Evolutionary conservation across 2,329 filamentous ascomycete species (phyloP), one percentile per base, ranked within the genome.

Genomic region (Cladosporium sp.): DNA sequence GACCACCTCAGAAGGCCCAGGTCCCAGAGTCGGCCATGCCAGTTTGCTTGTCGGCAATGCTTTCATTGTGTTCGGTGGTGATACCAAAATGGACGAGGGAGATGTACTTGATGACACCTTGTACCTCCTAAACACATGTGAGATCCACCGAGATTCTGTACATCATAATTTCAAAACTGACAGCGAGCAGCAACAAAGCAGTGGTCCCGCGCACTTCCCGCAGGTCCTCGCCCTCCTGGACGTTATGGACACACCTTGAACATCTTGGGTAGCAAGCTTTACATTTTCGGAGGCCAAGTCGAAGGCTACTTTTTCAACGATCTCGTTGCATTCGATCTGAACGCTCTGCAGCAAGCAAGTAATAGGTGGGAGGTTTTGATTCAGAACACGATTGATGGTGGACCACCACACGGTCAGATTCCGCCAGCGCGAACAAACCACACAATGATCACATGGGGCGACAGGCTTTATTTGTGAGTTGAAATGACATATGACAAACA

Each of bases 231-330:
- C 66, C 95, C 95, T 1, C 88, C 92, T 6, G 95, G 95, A 58
- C 90, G 95, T 70, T 99, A 99, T 73, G 95, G 96, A 6, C 95
- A 99, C 77, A 96, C 95, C 0, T 80, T 99, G 67, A 99, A 98
- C 75, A 98, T 99, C 48, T 81, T 99, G 2, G 94, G 94, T 28
- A 98, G 95, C 67, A 98, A 96, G 76, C 94, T 99, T 51, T 99
- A 92, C 80, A 91, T 99, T 32, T 99, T 99, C 76, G 95, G 95
- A 76, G 95, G 95, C 59, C 95, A 99, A 75, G 94, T 98, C 1
- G 95, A 99, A 76, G 95, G 94, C 5, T 93, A 90, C 75, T 99
- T 99, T 75, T 98, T 99, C 88, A 99, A 99, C 73, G 95, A 99
- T 74, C 82, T 99, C 18, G 88, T 96, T 34, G 93, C 93, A 11